These are phyloP conservation scores for Teratosphaeria viscida DNA, from an alignment of 2,329 filamentous ascomycete species.

Conservation along the genomic window DNA sequence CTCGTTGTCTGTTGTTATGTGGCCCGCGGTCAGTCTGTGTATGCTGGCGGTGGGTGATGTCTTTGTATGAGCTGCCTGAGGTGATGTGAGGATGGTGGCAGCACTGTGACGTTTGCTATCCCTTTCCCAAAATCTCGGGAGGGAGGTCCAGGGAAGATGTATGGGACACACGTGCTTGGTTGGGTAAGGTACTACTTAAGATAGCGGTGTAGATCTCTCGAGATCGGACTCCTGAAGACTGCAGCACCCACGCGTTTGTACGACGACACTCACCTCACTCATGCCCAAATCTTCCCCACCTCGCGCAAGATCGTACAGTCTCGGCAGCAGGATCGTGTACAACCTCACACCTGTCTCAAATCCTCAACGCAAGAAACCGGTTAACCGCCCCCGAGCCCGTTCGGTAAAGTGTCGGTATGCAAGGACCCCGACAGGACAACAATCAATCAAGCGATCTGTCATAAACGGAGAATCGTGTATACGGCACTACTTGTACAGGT, in stretches of 20 bases:
- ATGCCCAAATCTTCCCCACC: not conserved
- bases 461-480: not conserved
- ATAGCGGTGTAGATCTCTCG: not conserved
- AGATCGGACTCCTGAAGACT: not conserved
- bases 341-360: not conserved
- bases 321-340: constrained; percentile 28
- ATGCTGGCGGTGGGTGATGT: not conserved
- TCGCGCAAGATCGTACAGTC: constrained; percentile 6
- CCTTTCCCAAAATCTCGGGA: not conserved
- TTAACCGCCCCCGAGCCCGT: not conserved
- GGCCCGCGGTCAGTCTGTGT: constrained; percentile 6
- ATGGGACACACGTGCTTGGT: not conserved
- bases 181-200: not conserved
- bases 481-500: not conserved
- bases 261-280: constrained; percentile 4
- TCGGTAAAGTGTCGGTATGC: not conserved
- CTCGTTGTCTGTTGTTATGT: constrained; percentile 5
- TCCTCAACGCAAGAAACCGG: not conserved
- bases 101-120: not conserved
- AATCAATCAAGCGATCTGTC: not conserved
- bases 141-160: not conserved
- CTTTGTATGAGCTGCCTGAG: not conserved
- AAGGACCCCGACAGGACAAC: not conserved
- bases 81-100: not conserved
- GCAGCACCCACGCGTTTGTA: not conserved